Evolutionary conservation across 2,329 filamentous ascomycete species (phyloP).

Genomic region (Huntiella moniliformis): DNA sequence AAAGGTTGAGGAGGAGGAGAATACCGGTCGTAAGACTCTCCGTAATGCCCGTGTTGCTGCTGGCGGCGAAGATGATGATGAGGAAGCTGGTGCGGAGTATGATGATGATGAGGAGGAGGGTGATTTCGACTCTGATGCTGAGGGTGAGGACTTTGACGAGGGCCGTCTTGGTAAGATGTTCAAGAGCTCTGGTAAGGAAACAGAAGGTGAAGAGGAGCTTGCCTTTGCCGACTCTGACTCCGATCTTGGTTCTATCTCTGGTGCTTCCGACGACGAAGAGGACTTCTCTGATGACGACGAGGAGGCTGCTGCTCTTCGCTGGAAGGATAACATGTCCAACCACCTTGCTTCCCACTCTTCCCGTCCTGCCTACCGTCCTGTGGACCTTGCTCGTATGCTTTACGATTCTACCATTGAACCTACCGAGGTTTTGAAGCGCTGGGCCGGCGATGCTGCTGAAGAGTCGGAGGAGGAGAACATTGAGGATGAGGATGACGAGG

Average conservation of each 20-base stretch:
- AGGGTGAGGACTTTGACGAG: constrained; percentile 39
- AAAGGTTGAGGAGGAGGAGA: constrained; percentile 25
- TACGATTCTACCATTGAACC: constrained; percentile 69
- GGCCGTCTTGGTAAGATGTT: constrained; percentile 43
- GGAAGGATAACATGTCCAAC: constrained; percentile 75
- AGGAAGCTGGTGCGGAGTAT: constrained; percentile 20
- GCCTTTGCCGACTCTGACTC: constrained; percentile 95
- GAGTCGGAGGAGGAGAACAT: constrained; percentile 27
- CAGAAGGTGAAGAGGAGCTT: constrained; percentile 42
- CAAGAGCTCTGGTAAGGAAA: constrained; percentile 32
- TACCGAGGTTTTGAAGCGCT: constrained; percentile 55
- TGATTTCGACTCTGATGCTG: constrained; percentile 30
- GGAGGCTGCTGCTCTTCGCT: constrained; percentile 46
- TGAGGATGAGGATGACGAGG: constrained; percentile 34
- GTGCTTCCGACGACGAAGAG: constrained; percentile 26
- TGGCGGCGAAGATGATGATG: constrained; percentile 39
- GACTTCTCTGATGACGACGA: constrained; percentile 58
- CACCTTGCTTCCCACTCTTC: constrained; percentile 56
- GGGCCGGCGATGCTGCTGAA: constrained; percentile 49
- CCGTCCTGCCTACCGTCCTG: constrained; percentile 54
- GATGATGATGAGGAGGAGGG: constrained; percentile 25
- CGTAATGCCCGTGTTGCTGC: constrained; percentile 39
- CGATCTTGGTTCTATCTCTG: constrained; percentile 74
- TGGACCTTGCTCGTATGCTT: constrained; percentile 70
- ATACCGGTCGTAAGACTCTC: constrained; percentile 41